Conservation (phyloP, 306 rosid genomes). For the Quercus wislizeni region DNA sequence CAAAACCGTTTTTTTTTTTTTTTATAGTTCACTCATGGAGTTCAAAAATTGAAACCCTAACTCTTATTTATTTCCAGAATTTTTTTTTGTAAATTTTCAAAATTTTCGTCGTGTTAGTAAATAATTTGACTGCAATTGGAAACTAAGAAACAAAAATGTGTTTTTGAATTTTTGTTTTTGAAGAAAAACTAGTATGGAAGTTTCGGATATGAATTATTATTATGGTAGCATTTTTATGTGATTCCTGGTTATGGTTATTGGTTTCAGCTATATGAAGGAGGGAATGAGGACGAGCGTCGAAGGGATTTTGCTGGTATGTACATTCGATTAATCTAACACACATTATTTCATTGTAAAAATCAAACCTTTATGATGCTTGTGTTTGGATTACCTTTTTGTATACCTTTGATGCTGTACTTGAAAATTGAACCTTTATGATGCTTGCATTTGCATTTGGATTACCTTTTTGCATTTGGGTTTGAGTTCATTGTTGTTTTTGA, state of each 20-base stretch:
- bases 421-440: too few relatives aligned
- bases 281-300: constrained; percentile 99
- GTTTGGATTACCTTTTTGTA: not conserved
- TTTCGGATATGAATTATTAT: not conserved
- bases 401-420: too few relatives aligned
- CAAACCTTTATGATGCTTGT: not conserved
- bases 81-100: not conserved
- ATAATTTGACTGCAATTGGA: too few relatives aligned
- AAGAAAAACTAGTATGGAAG: too few relatives aligned
- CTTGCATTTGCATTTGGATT: too few relatives aligned
- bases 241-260: constrained; percentile 12
- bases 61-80: not conserved
- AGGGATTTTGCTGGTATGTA: constrained; percentile 84
- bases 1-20: not conserved
- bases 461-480: not conserved
- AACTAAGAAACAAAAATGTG: not conserved
- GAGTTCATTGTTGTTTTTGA: not conserved
- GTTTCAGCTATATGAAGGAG: constrained; percentile 86
- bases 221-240: too few relatives aligned
- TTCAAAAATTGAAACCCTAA: not conserved
- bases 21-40: not conserved
- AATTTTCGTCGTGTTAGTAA: not conserved
- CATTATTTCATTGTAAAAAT: not conserved
- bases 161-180: not conserved
- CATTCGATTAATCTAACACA: not conserved